These are phyloP conservation scores for Salvia hispanica DNA, from an alignment of 257 asterid genomes.

Conservation along the genomic window DNA sequence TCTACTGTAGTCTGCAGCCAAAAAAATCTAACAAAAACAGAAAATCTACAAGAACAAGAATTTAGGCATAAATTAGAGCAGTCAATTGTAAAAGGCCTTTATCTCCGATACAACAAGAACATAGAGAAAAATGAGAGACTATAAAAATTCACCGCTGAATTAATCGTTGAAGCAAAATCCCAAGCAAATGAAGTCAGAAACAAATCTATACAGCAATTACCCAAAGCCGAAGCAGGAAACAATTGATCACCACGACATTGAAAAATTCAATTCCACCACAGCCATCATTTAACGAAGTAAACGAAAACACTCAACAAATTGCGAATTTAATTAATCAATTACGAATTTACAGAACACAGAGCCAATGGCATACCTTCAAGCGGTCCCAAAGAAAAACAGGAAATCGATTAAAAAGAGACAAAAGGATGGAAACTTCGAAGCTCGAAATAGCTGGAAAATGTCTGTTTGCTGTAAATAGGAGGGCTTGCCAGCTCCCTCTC, in stretches of 20 bases:
- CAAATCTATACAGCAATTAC: conserved; percentile 30
- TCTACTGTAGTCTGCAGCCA: background rate
- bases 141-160: conserved; percentile 11
- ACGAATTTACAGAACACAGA: background rate
- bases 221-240: conserved; percentile 40
- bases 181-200: conserved; percentile 31
- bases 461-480: conserved; percentile 10
- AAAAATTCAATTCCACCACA: conserved; percentile 13
- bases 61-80: conserved; percentile 7
- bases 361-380: conserved; percentile 26
- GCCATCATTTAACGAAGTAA: conserved; percentile 15
- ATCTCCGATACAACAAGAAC: conserved; percentile 11
- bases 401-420: background rate
- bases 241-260: conserved; percentile 23
- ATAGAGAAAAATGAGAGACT: conserved; percentile 8
- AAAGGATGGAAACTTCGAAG: background rate
- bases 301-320: background rate
- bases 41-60: conserved; percentile 1
- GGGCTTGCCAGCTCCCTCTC: conserved; percentile 30
- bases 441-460: conserved; percentile 6
- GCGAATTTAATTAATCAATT: background rate
- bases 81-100: conserved; percentile 11
- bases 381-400: conserved; percentile 10
- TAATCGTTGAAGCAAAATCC: conserved; percentile 24
- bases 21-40: background rate